Evolutionary conservation across 768 basidiomycete genomes (phyloP), one percentile per base, ranked within the genome.

Genomic region (Suillus decipiens): DNA sequence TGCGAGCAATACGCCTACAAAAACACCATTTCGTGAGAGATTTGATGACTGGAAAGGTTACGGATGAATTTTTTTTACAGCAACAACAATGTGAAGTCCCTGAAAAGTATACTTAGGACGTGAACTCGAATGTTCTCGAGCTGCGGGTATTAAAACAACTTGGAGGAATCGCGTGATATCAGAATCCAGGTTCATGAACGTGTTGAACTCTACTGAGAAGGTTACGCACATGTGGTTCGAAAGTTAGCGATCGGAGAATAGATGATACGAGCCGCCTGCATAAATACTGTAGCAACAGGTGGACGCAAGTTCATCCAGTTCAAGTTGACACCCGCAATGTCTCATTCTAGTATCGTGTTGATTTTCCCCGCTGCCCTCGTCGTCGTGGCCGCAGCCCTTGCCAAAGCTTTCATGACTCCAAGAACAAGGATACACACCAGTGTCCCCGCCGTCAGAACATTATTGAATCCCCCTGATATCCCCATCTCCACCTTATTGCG

Each of bases 401-500:
- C 22, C 17, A 67, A 59, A 51, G 12, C 42, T 28, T 0, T 64
- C 3, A 19, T 63, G 0, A 3, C 50, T 10, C 66, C 65, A 8
- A 66, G 54, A 0, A 41, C 42, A 5, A 68, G 66, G 50, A 66
- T 57, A 0, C 56, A 75, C 45, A 66, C 41, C 24, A 51, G 24
- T 28, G 62, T 64, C 0, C 14, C 24, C 0, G 41, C 69, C 0
- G 63, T 74, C 2, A 64, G 61, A 0, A 6, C 0, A 0, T 61
- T 77, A 0, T 34, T 76, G 0, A 69, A 63, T 9, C 73, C 74
- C 2, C 60, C 65, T 0, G 5, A 58, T 7, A 17, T 47, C 10
- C 14, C 74, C 0, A 45, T 76, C 0, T 28, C 9, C 0, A 45
- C n/a, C 2, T 56, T 75, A 0, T 69, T 75, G 1, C 61, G 31